These are phyloP conservation scores for Ehretia macrophylla DNA, from an alignment of 257 asterid species.

Conservation along the genomic window DNA sequence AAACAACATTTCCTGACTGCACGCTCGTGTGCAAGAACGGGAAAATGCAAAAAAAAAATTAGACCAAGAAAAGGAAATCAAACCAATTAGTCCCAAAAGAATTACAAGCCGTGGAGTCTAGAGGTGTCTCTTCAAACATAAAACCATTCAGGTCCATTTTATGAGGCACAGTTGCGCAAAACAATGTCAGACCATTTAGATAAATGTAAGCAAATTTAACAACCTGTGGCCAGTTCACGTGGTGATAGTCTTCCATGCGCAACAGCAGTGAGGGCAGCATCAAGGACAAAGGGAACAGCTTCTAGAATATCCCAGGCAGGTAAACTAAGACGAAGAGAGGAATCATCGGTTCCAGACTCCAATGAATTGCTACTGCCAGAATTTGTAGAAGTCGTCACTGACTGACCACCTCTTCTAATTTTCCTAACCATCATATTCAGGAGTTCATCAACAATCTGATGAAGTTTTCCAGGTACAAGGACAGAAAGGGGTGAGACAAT, in stretches of 20 bases:
- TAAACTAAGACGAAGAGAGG: slow-evolving; percentile 3
- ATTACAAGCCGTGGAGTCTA: too few relatives aligned
- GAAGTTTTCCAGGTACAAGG: slow-evolving; percentile 12
- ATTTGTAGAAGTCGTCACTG: slow-evolving; percentile 2
- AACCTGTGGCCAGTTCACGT: slow-evolving; percentile 17
- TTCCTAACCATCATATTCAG: slow-evolving; percentile 7
- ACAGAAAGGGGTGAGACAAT: slow-evolving; percentile 18
- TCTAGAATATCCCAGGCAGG: slow-evolving; percentile 20
- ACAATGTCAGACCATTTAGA: not conserved
- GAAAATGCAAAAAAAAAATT: too few relatives aligned
- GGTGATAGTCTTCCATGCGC: slow-evolving; percentile 19
- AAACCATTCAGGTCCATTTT: too few relatives aligned
- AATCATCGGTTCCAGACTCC: slow-evolving; percentile 10
- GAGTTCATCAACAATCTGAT: slow-evolving; percentile 15
- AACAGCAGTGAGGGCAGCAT: slow-evolving; percentile 16
- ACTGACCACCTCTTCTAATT: slow-evolving; percentile 6
- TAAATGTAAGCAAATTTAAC: not conserved
- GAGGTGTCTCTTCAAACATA: too few relatives aligned
- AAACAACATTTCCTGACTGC: too few relatives aligned
- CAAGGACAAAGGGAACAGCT: slow-evolving; percentile 19
- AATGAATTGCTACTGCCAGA: slow-evolving; percentile 10
- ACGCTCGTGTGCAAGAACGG: too few relatives aligned
- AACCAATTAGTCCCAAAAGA: too few relatives aligned
- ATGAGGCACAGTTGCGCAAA: too few relatives aligned
- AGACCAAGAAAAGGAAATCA: too few relatives aligned